Conservation (phyloP, 1,284 basidiomycete species). For the Trametes hirsuta region DNA sequence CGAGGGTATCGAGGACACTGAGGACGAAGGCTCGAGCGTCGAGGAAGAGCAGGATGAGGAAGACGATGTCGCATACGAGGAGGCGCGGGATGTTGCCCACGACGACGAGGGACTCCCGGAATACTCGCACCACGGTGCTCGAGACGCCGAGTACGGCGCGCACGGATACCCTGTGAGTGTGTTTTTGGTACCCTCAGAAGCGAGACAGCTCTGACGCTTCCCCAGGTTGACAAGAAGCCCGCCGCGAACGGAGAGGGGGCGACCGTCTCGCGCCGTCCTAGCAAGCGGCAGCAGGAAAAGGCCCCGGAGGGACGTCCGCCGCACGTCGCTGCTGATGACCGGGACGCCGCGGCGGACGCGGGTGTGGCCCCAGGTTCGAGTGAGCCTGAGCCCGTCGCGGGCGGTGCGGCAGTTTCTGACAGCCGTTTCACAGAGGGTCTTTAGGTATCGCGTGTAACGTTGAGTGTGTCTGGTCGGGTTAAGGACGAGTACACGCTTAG, state of each 20-base stretch:
- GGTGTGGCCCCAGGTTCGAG: conserved; percentile 23
- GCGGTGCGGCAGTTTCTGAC: conserved; percentile 43
- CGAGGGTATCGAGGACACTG: conserved; percentile 68
- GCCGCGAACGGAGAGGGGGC: conserved; percentile 26
- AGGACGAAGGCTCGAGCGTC: conserved; percentile 70
- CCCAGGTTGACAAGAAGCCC: conserved; percentile 37
- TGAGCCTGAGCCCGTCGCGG: conserved; percentile 24
- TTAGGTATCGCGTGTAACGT: background rate
- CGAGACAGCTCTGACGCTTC: background rate
- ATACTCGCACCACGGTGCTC: conserved; percentile 56
- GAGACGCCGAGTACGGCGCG: conserved; percentile 20
- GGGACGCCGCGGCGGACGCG: conserved; percentile 11
- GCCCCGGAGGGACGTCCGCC: conserved; percentile 59
- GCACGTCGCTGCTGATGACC: conserved; percentile 33
- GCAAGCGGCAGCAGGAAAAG: conserved; percentile 71
- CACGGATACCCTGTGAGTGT: conserved; percentile 74
- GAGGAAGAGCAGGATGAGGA: conserved; percentile 77
- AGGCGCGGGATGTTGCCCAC: conserved; percentile 42
- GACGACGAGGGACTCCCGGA: conserved; percentile 52
- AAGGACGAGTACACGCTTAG: no score
- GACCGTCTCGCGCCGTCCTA: conserved; percentile 47
- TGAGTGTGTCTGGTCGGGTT: no score
- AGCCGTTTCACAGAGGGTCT: conserved; percentile 31
- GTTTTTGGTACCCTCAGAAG: conserved; percentile 1
- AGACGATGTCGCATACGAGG: conserved; percentile 49